phyloP scores from a whole-genome alignment of 139 green algal species.

The Coelastrella sp. region DNA sequence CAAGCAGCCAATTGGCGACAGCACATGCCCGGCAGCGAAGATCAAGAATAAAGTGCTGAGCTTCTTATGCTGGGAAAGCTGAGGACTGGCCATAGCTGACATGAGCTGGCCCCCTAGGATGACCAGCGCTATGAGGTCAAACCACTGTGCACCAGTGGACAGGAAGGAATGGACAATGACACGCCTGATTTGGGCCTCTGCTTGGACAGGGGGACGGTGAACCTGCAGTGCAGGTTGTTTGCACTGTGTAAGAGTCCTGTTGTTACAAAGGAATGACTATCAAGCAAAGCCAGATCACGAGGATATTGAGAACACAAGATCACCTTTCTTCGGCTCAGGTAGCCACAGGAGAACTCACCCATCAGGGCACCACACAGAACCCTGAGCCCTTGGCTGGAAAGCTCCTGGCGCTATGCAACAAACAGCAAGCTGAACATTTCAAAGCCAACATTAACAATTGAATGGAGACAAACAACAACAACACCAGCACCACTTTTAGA shows the following conservation, averaged over 20 bases:
- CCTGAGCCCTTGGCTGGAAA: too few species aligned
- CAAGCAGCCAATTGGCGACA: conserved; percentile 23
- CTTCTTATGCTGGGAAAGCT: neutral
- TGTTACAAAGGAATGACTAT: too few species aligned
- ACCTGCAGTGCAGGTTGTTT: neutral
- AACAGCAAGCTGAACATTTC: too few species aligned
- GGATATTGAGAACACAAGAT: too few species aligned
- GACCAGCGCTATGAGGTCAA: conserved; percentile 27
- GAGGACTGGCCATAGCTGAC: neutral
- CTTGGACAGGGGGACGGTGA: neutral
- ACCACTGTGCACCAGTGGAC: conserved; percentile 25
- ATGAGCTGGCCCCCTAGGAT: conserved; percentile 21
- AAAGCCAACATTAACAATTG: too few species aligned
- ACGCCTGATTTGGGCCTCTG: neutral
- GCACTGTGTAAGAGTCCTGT: too few species aligned
- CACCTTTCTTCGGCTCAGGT: too few species aligned
- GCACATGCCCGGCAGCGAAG: conserved; percentile 34
- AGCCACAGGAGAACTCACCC: too few species aligned
- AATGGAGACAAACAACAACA: too few species aligned
- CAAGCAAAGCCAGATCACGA: too few species aligned
- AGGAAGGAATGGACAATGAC: conserved; percentile 13
- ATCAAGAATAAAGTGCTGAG: neutral
- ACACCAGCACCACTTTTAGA: too few species aligned
- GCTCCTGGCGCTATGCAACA: neutral
- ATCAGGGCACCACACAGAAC: too few species aligned